Evolutionary conservation across 768 basidiomycete genomes (phyloP).

Genomic region (Podaxis sp.): DNA sequence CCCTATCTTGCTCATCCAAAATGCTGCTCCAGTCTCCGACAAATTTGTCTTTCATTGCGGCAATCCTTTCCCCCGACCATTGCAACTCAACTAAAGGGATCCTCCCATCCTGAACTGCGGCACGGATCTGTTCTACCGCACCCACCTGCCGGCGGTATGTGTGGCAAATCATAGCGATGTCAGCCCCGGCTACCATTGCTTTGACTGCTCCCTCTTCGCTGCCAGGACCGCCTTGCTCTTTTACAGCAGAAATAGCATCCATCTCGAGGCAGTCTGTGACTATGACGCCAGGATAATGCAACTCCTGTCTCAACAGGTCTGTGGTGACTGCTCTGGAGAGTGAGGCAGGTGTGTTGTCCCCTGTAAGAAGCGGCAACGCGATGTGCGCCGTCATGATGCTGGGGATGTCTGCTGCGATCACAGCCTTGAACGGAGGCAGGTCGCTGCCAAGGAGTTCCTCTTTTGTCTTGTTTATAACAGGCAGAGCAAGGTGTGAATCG

Average conservation of each 20-base stretch:
- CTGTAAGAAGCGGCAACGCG: conserved; percentile 56
- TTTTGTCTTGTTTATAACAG: conserved; percentile 49
- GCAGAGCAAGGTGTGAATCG: conserved; percentile 67
- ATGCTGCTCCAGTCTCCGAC: conserved; percentile 42
- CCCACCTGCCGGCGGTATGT: conserved; percentile 47
- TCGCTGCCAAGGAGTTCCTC: conserved; percentile 41
- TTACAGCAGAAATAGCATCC: conserved; percentile 56
- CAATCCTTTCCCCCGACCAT: conserved; percentile 42
- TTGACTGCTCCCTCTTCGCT: conserved; percentile 50
- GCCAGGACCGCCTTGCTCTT: conserved; percentile 38
- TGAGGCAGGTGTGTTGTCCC: conserved; percentile 53
- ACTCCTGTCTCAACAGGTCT: conserved; percentile 42
- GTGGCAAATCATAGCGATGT: conserved; percentile 76
- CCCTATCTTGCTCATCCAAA: conserved; percentile 22
- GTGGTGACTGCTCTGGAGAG: conserved; percentile 50
- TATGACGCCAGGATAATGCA: conserved; percentile 54
- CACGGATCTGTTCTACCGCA: conserved; percentile 47
- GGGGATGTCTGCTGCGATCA: conserved; percentile 38
- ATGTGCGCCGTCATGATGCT: conserved; percentile 75
- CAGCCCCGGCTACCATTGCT: conserved; percentile 59
- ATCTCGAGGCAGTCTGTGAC: conserved; percentile 78
- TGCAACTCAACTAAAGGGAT: conserved; percentile 34
- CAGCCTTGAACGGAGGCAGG: conserved; percentile 51
- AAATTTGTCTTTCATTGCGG: conserved; percentile 45
- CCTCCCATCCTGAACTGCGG: conserved; percentile 41